Evolutionary conservation across 805 yeast genomes (phyloP), one percentile per base, ranked within the genome.

Genomic region (Maudiozyma barnettii): DNA sequence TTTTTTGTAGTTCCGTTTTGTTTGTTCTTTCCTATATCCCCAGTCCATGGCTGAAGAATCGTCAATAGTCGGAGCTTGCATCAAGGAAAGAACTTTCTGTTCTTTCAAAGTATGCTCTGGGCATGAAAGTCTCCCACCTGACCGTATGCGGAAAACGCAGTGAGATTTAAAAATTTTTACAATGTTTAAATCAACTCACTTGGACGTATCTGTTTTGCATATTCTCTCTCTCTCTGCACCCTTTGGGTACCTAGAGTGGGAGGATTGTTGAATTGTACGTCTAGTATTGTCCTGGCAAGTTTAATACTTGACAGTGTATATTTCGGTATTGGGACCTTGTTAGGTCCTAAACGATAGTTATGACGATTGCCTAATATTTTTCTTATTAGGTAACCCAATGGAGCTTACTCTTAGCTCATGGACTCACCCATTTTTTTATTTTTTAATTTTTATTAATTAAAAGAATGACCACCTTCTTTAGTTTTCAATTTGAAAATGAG

Each of bases 91-190:
- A 46, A 57, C 57, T 49, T 21, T 38, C 46, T 48, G 51, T 50
- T 52, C 53, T 33, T 33, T 33, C 36, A 20, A 48, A n/a, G 20
- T 54, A 64, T 64, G 84, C 84, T 80, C 81, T 76, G 87, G 89
- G 89, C 55, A 26, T 40, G 88, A 82, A 82, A 82, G 89, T 82
- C 89, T 82, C 88, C 89, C 78, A 84, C 84, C 84, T 67, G 64
- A 50, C 49, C 56, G 51, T 64, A 68, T 70, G 79, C 83, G 88
- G 88, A 80, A 81, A 81, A 62, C 74, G 71, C 57, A 66, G 56
- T 65, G 73, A 68, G 74, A 64, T 64, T 60, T 64, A 61, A 66
- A 64, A 65, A 63, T 60, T 63, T 33, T 57, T 55, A 57, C 53
- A 61, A 39, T 60, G 51, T 60, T 61, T 64, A 63, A 61, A 61